A percentile compares a stretch with the other conserved stretches of the same genome.
Evolutionary conservation across 768 basidiomycete species (phyloP).

Genomic region (Mycena vulgaris): DNA sequence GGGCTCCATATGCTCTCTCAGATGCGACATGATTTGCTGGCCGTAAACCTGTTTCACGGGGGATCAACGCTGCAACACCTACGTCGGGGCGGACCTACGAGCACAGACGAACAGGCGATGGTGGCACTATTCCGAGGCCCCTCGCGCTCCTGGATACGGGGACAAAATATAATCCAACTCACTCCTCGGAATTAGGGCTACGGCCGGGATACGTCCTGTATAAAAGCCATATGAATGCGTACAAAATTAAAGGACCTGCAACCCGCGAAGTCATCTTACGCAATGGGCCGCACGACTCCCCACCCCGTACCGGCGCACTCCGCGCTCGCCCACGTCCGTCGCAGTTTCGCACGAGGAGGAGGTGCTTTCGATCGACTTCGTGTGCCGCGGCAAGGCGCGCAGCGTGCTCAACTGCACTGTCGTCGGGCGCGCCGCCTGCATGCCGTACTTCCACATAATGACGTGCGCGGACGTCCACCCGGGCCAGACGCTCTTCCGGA

Average conservation of each 20-base stretch:
- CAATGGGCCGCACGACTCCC: conserved; percentile 10
- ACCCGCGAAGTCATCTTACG: neutral
- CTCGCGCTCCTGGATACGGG: neutral
- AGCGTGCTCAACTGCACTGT: conserved; percentile 29
- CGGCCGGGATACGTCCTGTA: conserved; percentile 1
- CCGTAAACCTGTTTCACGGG: conserved; percentile 12
- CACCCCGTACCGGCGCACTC: neutral
- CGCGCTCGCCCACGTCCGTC: neutral
- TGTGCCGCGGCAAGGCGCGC: conserved; percentile 3
- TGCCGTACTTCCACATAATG: conserved; percentile 34
- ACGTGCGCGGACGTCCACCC: neutral
- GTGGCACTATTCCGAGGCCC: neutral
- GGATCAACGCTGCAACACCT: neutral
- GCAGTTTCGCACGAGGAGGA: neutral
- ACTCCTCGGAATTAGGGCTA: neutral
- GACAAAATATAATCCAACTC: neutral
- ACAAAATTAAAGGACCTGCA: neutral
- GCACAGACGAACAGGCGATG: neutral
- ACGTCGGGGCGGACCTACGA: conserved; percentile 17
- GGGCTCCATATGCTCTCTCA: neutral
- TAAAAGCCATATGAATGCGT: neutral
- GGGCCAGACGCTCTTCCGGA: conserved; percentile 18
- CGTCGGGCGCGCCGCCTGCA: conserved; percentile 26
- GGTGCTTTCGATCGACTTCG: conserved; percentile 8
- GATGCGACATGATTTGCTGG: neutral